Base-by-base conservation (phyloP, 306 rosid genomes). In the Lotus japonicus region DNA sequence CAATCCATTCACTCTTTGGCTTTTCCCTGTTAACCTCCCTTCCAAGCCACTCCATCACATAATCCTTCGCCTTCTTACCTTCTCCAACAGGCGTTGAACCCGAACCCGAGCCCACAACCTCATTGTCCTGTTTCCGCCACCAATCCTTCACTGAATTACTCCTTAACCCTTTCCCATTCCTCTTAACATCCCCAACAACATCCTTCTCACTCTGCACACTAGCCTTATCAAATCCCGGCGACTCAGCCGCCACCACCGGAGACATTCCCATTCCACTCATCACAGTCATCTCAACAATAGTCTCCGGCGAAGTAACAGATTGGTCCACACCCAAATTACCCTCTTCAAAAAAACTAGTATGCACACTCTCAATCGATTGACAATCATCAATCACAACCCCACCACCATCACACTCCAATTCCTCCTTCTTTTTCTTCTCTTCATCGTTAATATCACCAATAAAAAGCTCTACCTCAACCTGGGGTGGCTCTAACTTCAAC, bases 31-130 rank as follows among this genome's bases (percentile, higher is more conserved):
- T 82, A 31, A 88, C 83, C 57, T 94, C 99, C 14, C 84, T 85
- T 9, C 97, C 96, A 64, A 95, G 87, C 99, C 99, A 95, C 45
- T 88, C 95, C 91, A 87, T 85, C 35, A 95, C 97, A 64, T 88
- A 91, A 76, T 85, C 96, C 88, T 90, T 92, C 56, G 85, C 94
- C 62, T 60, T 82, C 86, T 78, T 80, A 76, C 63, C 70, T 68
- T 52, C 83, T 14, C 55, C 83, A 71, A 9, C 64, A 0, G 63
- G 62, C 0, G 58, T 55, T 3, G 52, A 48, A 4, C 49, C 36
- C 33, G 49, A 6, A 2, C 39, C 36, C 23, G 50, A 18, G 3
- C 45, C 75, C 21, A 1, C 69, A 33, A 41, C 35, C 46, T 76
- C 88, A 57, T 51, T 81, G 14, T 92, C 92, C 16, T 92, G 90